Evolutionary conservation across 306 rosid species (phyloP).

Genomic region (Canavalia gladiata): DNA sequence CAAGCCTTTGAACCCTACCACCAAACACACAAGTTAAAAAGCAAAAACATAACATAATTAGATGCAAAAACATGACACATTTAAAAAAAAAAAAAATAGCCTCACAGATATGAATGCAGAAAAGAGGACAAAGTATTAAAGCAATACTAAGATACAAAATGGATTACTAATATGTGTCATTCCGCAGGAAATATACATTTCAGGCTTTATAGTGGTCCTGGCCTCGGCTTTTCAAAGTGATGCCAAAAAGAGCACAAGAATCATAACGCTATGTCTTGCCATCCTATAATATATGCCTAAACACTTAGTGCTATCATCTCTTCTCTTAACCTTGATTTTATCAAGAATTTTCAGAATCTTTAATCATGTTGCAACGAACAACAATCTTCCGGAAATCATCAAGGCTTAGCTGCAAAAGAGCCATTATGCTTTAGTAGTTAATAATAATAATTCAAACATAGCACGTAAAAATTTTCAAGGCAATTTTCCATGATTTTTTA

Average conservation of each 20-base stretch:
- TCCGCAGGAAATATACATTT: not conserved
- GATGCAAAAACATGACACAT: no score
- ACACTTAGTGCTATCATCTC: not conserved
- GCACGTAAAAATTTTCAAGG: constrained; percentile 40
- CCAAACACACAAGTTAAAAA: no score
- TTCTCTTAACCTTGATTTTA: constrained; percentile 8
- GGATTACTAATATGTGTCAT: not conserved
- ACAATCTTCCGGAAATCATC: constrained; percentile 86
- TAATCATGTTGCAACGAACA: constrained; percentile 82
- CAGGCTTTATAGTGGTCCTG: not conserved
- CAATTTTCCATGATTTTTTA: not conserved
- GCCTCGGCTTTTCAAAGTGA: not conserved
- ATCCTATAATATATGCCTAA: not conserved
- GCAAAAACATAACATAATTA: no score
- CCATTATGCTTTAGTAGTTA: not conserved
- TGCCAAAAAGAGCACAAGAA: not conserved
- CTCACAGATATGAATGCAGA: no score
- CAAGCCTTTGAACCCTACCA: no score
- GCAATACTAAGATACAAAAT: not conserved
- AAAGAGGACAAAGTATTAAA: not conserved
- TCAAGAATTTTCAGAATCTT: constrained; percentile 58
- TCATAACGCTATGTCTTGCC: not conserved
- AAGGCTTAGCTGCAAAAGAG: constrained; percentile 67
- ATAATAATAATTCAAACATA: not conserved
- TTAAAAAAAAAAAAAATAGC: no score